Evolutionary conservation across 1,284 basidiomycete species (phyloP).

Genomic region (Sanghuangporus weigelae): DNA sequence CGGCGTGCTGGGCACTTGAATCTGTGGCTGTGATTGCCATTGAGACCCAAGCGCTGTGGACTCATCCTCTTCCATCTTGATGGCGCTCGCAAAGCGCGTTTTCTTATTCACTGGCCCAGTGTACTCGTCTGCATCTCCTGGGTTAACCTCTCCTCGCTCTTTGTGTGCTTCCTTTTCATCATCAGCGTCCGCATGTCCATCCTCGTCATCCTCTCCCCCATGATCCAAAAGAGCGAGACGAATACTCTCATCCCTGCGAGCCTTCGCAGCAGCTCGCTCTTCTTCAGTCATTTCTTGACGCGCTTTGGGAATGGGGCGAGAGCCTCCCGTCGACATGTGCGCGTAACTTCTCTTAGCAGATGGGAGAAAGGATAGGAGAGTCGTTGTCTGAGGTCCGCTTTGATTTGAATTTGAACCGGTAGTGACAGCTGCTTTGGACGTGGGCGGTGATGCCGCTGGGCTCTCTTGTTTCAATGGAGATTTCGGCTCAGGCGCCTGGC

Average conservation of each 20-base stretch:
- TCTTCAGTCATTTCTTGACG: background rate
- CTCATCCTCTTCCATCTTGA: constrained; percentile 5
- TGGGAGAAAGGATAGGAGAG: background rate
- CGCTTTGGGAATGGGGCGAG: background rate
- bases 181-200: background rate
- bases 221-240: constrained; percentile 1
- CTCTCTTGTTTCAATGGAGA: background rate
- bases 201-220: background rate
- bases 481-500: background rate
- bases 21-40: background rate
- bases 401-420: no score
- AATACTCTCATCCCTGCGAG: constrained; percentile 8
- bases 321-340: background rate
- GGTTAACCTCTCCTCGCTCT: background rate
- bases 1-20: background rate
- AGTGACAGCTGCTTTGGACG: no score
- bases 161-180: background rate
- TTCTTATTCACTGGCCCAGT: background rate
- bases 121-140: background rate
- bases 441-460: no score
- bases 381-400: background rate
- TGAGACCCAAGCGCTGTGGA: background rate
- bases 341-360: constrained; percentile 4
- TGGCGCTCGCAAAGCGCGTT: background rate
- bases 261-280: background rate